Evolutionary conservation across 116 monocot species (phyloP), one percentile per base, ranked within the genome.

Genomic region (Dioscorea cayenensis): DNA sequence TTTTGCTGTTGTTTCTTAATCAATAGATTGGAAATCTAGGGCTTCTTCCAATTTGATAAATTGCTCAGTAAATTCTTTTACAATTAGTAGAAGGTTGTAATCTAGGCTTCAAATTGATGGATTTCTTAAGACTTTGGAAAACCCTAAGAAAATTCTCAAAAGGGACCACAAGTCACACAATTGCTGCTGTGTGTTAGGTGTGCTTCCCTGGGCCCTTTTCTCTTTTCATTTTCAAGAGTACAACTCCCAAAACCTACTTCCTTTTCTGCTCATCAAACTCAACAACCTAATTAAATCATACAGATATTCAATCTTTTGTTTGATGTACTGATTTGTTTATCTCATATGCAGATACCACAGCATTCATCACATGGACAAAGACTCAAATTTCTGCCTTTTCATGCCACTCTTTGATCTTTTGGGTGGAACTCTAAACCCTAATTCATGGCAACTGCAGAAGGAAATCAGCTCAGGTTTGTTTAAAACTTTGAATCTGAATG

Each of bases 311-410:
- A 9, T 43, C 43, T 10, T 43, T 12, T 43, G 7, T 43, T 43
- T 12, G 6, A 43, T 43, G 1, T 43, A 0, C 12, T 43, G 1
- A 43, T 43, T 43, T 43, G 43, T 43, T 43, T 0, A 32, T 43
- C 2, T 43, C 22, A 1, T 73, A 10, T 78, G 43, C 79, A 90
- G 90, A 72, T 90, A 90, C 20, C 90, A 84, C 52, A 80, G 73
- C 67, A 69, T 91, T 59, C 87, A 91, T 60, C 90, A 87, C 72
- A 78, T 28, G 18, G 82, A 91, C 48, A 77, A 73, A 64, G 59
- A 83, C 58, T 79, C 78, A 25, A 91, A 91, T 36, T 91, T 84
- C 66, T 90, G 90, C 76, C 87, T 90, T 28, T 90, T 90, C 70
- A 91, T 91, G 90, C 87, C 87, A 68, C 73, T 87, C 59, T 91